These are phyloP conservation scores for Komagataea norvegica DNA, from an alignment of 1,139 yeast genomes.

Conservation along the genomic window DNA sequence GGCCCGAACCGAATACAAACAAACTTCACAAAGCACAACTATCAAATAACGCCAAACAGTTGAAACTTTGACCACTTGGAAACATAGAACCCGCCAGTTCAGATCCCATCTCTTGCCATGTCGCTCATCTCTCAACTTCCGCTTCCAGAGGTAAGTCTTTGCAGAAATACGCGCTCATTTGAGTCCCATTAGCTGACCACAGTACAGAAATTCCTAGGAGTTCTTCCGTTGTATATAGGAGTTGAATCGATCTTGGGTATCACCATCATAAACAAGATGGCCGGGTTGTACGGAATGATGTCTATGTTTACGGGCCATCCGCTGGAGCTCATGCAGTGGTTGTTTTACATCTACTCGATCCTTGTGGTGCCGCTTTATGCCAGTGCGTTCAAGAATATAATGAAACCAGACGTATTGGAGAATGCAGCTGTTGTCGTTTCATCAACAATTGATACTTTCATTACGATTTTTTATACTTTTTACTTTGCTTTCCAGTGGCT, in stretches of 20 bases:
- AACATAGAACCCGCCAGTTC: no score
- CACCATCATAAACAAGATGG: conserved; percentile 80
- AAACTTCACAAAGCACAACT: no score
- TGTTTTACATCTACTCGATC: conserved; percentile 65
- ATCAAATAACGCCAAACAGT: no score
- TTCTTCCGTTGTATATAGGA: conserved; percentile 78
- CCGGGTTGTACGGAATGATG: conserved; percentile 82
- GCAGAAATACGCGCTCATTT: not conserved
- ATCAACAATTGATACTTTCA: conserved; percentile 61
- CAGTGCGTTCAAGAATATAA: conserved; percentile 50
- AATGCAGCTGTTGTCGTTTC: conserved; percentile 59
- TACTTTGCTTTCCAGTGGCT: conserved; percentile 80
- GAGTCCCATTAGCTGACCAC: no score
- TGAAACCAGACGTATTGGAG: conserved; percentile 43
- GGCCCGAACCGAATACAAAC: conserved; percentile 1
- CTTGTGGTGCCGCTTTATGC: conserved; percentile 62
- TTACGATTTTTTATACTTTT: conserved; percentile 64
- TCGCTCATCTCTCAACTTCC: conserved; percentile 2
- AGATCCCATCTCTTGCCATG: not conserved
- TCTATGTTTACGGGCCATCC: conserved; percentile 91
- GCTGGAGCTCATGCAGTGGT: conserved; percentile 77
- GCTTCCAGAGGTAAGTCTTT: conserved; percentile 12
- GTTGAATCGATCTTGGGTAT: conserved; percentile 79
- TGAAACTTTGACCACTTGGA: no score
- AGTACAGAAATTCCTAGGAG: conserved; percentile 43